phyloP scores from a whole-genome alignment of 371 early-diverging fungal genomes.

The Lichtheimia hyalospora region DNA sequence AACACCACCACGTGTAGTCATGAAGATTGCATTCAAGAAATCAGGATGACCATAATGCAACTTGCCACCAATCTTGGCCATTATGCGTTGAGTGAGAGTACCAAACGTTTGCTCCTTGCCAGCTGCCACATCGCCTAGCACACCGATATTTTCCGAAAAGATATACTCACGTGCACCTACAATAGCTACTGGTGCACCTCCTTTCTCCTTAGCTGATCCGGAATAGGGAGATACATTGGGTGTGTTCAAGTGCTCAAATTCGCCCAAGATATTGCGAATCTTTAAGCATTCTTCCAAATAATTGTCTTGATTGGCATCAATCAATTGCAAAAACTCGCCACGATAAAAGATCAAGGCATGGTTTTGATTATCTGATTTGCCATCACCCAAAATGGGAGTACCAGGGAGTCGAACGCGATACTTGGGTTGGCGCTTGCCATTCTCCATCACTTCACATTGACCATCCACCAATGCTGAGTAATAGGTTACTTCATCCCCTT shows the following conservation, averaged over 20 bases:
- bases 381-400: slow-evolving; percentile 90
- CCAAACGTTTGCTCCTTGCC: slow-evolving; percentile 92
- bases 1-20: slow-evolving; percentile 87
- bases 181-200: slow-evolving; percentile 76
- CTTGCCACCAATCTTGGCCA: slow-evolving; percentile 80
- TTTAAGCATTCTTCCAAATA: slow-evolving; percentile 90
- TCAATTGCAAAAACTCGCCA: slow-evolving; percentile 83
- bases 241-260: slow-evolving; percentile 80
- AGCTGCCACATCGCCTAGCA: slow-evolving; percentile 87
- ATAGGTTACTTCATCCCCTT: slow-evolving; percentile 55
- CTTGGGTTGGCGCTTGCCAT: slow-evolving; percentile 60
- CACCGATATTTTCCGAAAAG: slow-evolving; percentile 86
- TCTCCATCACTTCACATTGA: slow-evolving; percentile 57
- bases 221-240: slow-evolving; percentile 71
- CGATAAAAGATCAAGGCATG: slow-evolving; percentile 84
- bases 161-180: slow-evolving; percentile 91
- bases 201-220: slow-evolving; percentile 43
- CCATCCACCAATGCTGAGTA: slow-evolving; percentile 82
- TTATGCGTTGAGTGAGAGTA: slow-evolving; percentile 86
- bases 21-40: slow-evolving; percentile 84
- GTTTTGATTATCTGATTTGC: slow-evolving; percentile 93
- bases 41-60: slow-evolving; percentile 92
- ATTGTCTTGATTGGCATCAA: slow-evolving; percentile 94
- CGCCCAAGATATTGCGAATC: slow-evolving; percentile 82
- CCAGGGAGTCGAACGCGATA: slow-evolving; percentile 87